phyloP scores from a whole-genome alignment of 352 stramenopile species.

The Globisporangium perplexum region DNA sequence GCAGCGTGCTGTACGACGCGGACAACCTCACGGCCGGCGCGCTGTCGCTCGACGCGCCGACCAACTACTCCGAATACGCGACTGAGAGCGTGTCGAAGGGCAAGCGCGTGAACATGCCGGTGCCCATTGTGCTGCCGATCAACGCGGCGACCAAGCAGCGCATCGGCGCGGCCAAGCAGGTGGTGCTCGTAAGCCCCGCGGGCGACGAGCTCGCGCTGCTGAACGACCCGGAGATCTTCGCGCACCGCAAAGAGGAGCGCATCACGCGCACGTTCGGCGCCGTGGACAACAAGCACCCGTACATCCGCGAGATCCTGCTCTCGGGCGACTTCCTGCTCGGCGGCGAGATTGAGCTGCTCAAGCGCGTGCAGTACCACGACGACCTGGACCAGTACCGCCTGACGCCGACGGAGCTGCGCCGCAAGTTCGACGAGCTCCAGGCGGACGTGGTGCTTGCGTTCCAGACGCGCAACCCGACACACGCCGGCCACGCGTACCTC shows the following conservation, averaged over 20 bases:
- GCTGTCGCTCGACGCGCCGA: conserved; percentile 76
- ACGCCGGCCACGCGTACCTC: conserved; percentile 96
- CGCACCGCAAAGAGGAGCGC: conserved; percentile 97
- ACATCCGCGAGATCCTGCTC: conserved; percentile 94
- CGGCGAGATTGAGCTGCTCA: conserved; percentile 94
- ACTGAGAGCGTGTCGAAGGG: conserved; percentile 71
- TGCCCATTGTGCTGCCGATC: conserved; percentile 95
- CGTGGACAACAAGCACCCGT: conserved; percentile 95
- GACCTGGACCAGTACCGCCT: conserved; percentile 96
- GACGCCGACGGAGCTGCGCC: conserved; percentile 90
- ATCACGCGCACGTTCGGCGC: conserved; percentile 96
- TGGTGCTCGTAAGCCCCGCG: conserved; percentile 93
- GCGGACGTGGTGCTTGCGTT: conserved; percentile 98
- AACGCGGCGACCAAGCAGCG: conserved; percentile 89
- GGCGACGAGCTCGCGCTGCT: conserved; percentile 93
- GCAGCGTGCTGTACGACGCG: conserved; percentile 94
- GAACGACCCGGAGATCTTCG: conserved; percentile 93
- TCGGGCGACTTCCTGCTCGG: conserved; percentile 95
- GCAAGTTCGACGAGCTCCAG: conserved; percentile 92
- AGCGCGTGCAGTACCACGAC: conserved; percentile 96
- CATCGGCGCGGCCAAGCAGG: conserved; percentile 78
- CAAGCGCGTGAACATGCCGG: conserved; percentile 93
- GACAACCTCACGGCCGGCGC: conserved; percentile 92
- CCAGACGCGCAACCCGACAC: conserved; percentile 97
- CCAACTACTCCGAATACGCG: conserved; percentile 92